Evolutionary conservation across 148 eudicot species (phyloP), one percentile per base, ranked within the genome.

Genomic region (Arbutus unedo): DNA sequence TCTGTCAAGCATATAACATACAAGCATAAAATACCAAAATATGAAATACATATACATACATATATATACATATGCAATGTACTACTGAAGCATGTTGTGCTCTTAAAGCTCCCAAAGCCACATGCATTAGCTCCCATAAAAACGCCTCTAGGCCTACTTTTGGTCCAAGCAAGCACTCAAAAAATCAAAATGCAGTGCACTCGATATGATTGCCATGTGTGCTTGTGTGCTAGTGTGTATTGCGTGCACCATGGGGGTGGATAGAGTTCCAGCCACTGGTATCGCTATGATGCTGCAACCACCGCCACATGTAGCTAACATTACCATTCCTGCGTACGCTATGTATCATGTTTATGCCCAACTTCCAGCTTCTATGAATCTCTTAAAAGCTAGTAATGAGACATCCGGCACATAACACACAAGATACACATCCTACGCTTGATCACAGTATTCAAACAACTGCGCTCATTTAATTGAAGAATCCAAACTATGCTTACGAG

Each of bases 401-500:
- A 14, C 56, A 0, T 79, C 38, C 41, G 21, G 14, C 55, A 45
- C 73, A 21, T 79, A 62, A 79, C 18, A 50, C 6, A 14, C 59
- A 76, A 49, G 18, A 11, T 51, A 53, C 15, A 3, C 45, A 68
- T 31, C 18, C 8, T 25, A 23, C 10, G 4, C 38, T 49, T 47
- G 8, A 78, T 45, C 45, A 50, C 31, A 68, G 10, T 47, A 67
- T 50, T 80, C 62, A 68, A 51, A 51, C 76, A 7, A 70, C 49
- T 62, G 57, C 48, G 49, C 48, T 51, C 4, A 48, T 38, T 57
- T 14, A 67, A 80, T 67, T 64, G 50, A 55, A 81, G 54, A 72
- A 80, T 31, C 16, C 16, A 13, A n/a, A 18, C 31, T 74, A 60
- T 9, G 88, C 97, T 93, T 84, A 96, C 99, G 45, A 96, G 90